phyloP scores from a whole-genome alignment of 345 rosid species.

The Bruguiera parviflora region DNA sequence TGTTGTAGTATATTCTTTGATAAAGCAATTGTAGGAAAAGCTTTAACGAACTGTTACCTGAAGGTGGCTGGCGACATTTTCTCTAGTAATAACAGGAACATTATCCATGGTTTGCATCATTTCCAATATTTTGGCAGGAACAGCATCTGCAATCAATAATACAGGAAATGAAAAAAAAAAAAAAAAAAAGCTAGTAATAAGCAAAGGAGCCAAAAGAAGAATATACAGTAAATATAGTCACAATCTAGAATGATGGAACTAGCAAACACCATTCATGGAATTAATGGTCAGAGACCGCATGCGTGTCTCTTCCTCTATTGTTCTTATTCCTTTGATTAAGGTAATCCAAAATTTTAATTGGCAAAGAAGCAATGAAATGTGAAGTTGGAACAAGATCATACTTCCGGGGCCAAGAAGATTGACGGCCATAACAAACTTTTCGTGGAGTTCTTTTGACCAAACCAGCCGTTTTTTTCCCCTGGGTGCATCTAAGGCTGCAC shows the following conservation, averaged over 20 bases:
- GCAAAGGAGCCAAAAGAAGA: background rate
- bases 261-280: too few relatives aligned
- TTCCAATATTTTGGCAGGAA: constrained; percentile 43
- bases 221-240: too few relatives aligned
- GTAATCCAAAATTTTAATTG: background rate
- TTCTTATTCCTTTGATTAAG: background rate
- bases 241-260: too few relatives aligned
- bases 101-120: constrained; percentile 31
- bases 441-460: constrained; percentile 34
- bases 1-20: too few relatives aligned
- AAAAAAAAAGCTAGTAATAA: background rate
- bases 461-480: constrained; percentile 26
- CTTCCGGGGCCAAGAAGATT: constrained; percentile 28
- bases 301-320: too few relatives aligned
- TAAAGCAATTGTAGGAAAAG: too few relatives aligned
- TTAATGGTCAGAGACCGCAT: too few relatives aligned
- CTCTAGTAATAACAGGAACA: constrained; percentile 25
- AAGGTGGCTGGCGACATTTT: constrained; percentile 40
- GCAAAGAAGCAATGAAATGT: background rate
- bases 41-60: constrained; percentile 24
- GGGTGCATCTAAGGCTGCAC: constrained; percentile 9
- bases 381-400: constrained; percentile 11
- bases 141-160: constrained; percentile 26
- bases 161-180: background rate
- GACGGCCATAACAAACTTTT: constrained; percentile 25